phyloP scores from a whole-genome alignment of 192 early-diverging fungal species.

The Mortierella antarctica region DNA sequence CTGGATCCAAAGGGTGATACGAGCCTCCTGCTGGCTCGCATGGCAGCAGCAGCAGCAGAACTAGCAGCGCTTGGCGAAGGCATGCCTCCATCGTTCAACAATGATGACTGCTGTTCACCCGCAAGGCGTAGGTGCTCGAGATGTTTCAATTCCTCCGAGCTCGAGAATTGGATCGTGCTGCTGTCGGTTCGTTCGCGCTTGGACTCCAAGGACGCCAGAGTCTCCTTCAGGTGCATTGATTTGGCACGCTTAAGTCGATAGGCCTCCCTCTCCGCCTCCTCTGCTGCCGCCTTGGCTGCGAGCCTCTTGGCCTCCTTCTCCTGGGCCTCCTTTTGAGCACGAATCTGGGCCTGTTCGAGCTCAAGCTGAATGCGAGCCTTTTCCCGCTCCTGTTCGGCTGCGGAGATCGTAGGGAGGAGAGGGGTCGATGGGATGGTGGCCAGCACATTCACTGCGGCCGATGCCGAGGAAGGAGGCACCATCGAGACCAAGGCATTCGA shows the following conservation, averaged over 20 bases:
- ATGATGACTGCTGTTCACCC: not conserved
- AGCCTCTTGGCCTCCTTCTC: constrained; percentile 14
- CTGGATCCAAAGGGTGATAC: constrained; percentile 17
- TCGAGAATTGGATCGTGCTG: constrained; percentile 20
- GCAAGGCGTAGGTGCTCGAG: constrained; percentile 27
- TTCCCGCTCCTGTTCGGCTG: constrained; percentile 32
- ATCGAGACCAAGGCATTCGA: constrained; percentile 34
- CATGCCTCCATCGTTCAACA: not conserved
- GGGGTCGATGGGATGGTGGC: constrained; percentile 18
- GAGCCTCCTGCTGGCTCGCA: constrained; percentile 21
- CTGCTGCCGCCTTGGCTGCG: constrained; percentile 27
- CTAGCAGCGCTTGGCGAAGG: constrained; percentile 16
- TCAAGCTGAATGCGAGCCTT: constrained; percentile 43
- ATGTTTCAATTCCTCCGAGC: constrained; percentile 43
- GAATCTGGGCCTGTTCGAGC: constrained; percentile 38
- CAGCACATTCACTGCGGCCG: not conserved
- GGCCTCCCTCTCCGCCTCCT: constrained; percentile 34
- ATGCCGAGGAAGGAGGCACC: not conserved
- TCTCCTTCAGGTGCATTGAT: constrained; percentile 41
- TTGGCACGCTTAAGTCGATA: constrained; percentile 22
- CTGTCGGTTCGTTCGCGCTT: constrained; percentile 23
- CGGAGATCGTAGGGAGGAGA: constrained; percentile 17
- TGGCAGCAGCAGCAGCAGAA: no score
- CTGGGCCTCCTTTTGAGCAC: constrained; percentile 17
- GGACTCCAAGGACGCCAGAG: constrained; percentile 39